These are phyloP conservation scores for Prosopis cineraria DNA, from an alignment of 306 rosid species.

Conservation along the genomic window DNA sequence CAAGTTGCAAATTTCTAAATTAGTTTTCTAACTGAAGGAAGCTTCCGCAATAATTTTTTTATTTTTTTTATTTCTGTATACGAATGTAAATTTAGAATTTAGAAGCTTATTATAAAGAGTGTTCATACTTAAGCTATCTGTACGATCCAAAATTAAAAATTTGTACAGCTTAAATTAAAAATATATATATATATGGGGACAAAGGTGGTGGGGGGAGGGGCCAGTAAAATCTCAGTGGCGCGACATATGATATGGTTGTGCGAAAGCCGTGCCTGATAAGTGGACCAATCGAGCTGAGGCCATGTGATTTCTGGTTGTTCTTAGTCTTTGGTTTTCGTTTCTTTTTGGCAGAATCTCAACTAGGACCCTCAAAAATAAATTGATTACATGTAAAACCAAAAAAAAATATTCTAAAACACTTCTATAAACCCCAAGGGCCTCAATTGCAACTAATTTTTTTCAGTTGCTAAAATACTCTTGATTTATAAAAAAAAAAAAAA, in stretches of 20 bases:
- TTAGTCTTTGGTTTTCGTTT: background rate
- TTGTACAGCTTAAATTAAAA: background rate
- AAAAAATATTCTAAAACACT: no score
- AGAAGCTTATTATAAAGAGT: no score
- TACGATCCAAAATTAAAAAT: background rate
- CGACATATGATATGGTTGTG: background rate
- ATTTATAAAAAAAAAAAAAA: no score
- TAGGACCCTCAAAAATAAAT: no score
- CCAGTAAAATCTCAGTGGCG: background rate
- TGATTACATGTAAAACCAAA: no score
- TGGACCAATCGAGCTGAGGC: slow-evolving; percentile 11
- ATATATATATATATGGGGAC: background rate
- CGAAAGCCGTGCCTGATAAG: background rate
- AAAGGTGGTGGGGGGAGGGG: background rate
- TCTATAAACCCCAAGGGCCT: no score
- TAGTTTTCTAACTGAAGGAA: background rate
- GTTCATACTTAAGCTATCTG: no score
- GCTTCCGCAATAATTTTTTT: background rate
- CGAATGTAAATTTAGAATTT: background rate
- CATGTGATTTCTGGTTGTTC: slow-evolving; percentile 5
- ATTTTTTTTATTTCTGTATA: background rate
- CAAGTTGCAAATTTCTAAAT: no score
- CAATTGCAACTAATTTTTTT: no score
- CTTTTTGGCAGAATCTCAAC: no score
- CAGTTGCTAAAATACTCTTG: no score